Base-by-base conservation (phyloP, 2,329 filamentous ascomycete species). In the Talaromyces sp. region DNA sequence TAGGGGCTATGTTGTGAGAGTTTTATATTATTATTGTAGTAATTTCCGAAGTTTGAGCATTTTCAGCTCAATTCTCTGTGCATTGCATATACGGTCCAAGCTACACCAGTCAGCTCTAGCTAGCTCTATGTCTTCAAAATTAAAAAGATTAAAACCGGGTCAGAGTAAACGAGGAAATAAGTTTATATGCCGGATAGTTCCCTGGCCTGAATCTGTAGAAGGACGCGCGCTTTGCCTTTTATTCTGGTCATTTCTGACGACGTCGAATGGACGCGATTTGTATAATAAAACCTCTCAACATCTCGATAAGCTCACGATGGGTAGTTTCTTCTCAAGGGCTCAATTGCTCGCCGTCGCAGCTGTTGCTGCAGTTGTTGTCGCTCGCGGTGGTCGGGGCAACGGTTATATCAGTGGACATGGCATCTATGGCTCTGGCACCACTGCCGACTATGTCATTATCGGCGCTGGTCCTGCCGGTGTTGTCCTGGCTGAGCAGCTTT, bases 401-500 rank as follows among this genome's bases (percentile, higher is more conserved):
- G 22, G 10, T 48, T 10, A 45, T 9, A 4, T 6, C 27, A 27
- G 6, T 19, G 10, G 47, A 27, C 48, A 52, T 14, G 48, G 24
- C 11, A 7, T 3, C 2, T 14, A 31, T 24, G 45, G 19, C 45
- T 27, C 45, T 48, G 2, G 14, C 13, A 45, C 43, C 43, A 41
- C 13, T 45, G 24, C 24, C 56, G 14, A 58, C 45, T 57, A 57
- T 41, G 33, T 57, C 16, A 41, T 57, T 37, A 33, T 57, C 33
- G 54, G 54, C 10, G 54, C 33, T 27, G 54, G 54, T 14, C 54
- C 54, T 39, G 54, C 54, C 16, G 54, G 54, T 37, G n/a, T 57
- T 37, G 54, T 57, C 10, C 54, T 57, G 6, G 54, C 31, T 37
- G 54, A 57, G 54, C 54, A 57, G 54, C 33, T 57, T 16, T 37